Evolutionary conservation across 371 early-diverging fungal genomes (phyloP), one percentile per base, ranked within the genome.

Genomic region (Mucor mucedo): DNA sequence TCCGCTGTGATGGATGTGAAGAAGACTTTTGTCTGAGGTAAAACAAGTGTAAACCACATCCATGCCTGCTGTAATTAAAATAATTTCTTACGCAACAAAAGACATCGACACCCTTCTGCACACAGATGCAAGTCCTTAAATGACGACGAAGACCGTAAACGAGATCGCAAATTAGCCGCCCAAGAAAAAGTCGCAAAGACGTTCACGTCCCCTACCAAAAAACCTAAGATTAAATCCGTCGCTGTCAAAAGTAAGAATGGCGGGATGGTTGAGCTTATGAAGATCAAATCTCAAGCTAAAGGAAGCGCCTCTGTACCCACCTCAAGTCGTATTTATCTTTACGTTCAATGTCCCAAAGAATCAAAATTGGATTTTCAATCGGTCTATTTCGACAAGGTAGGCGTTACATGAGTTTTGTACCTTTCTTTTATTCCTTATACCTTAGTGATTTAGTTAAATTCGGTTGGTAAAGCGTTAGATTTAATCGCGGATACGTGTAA

Each of bases 301-400:
- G 77, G 77, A 2, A 29, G 16, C 27, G n/a, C 62, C 5, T 68
- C 68, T 16, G 56, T 77, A 1, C 75, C 77, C 0, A 33, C 55
- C 6, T 8, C 55, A 5, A 70, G 68, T 4, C 65, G 77, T 9
- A 55, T 77, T 0, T 74, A 77, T n/a, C 39, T 77, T 2, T 63
- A 69, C 40, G 66, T 72, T 30, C 65, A 70, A 30, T 65, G 55
- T 9, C 74, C 72, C 3, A 53, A 66, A 35, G 66, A 63, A 54
- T 55, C 62, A 1, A 52, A 62, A 5, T 40, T 32, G 10, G 57
- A 45, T 1, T 45, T 59, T 7, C 14, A 38, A 4, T 55, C 68
- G 3, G 58, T 72, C 14, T 77, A 57, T 29, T 74, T 77, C 55
- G 75, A 77, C 56, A 77, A 74, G 62, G 72, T 73, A 72, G 9